Base-by-base conservation (phyloP, 176 grass and related monocot species). In the Canna indica region DNA sequence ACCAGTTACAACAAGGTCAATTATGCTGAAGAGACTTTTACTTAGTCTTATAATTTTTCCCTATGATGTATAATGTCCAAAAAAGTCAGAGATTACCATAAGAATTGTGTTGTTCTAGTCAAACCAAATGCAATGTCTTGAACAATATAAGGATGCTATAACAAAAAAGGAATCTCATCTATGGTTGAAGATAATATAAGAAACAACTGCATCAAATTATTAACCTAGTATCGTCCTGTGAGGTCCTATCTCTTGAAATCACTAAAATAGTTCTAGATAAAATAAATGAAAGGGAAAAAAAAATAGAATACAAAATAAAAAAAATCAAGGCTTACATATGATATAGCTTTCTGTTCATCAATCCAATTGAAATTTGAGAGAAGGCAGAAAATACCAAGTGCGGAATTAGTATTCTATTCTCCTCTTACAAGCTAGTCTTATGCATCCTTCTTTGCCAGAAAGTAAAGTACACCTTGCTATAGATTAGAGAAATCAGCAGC, bases 401-500 rank as follows among this genome's bases (percentile, higher is more conserved):
- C 50, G 81, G 75, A 82, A 79, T 39, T 8, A 22, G 71, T 81
- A 71, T 6, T 66, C 35, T 73, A 44, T 30, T 31, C 71, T 38
- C 54, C 36, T 30, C 53, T 59, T 39, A 29, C n/a, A 60, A 73
- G 54, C 30, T 35, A 41, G 35, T 33, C 22, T 30, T 73, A 32
- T 38, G 14, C 34, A 60, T 29, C 32, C 30, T 73, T 44, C 35
- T 54, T 44, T 66, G 63, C 63, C 38, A 66, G 34, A 66, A 38
- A 32, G 76, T 78, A 85, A 80, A 77, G 41, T 59, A 11, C 69
- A 69, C 15, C 78, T 78, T 54, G 84, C 79, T 82, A 79, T 70
- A 90, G 73, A 71, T 83, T 73, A 70, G 82, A 47, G 54, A 75
- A 80, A 75, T 93, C 82, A 99, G 84, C 94, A 99, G 36, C 89